These are phyloP conservation scores for Chernovozyma aurita DNA, from an alignment of 1,139 yeast genomes.

Conservation along the genomic window DNA sequence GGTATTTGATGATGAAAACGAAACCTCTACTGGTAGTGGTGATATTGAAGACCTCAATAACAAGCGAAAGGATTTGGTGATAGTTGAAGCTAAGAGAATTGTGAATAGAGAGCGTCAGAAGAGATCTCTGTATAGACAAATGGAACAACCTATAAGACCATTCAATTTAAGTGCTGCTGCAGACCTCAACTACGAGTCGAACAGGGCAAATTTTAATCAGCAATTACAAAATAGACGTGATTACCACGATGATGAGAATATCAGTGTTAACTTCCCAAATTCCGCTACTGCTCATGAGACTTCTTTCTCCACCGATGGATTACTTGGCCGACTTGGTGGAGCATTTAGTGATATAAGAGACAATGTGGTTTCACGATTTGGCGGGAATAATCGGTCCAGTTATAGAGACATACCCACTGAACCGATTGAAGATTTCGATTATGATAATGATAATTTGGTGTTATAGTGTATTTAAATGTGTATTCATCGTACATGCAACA, in stretches of 20 bases:
- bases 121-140: constrained; percentile 16
- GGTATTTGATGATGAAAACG: constrained; percentile 40
- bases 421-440: constrained; percentile 21
- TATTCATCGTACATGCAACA: too few relatives aligned
- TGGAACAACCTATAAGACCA: constrained; percentile 18
- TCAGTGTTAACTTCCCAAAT: neutral
- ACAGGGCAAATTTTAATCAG: constrained; percentile 25
- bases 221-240: constrained; percentile 8
- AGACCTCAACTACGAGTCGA: constrained; percentile 27
- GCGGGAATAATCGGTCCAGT: constrained; percentile 6
- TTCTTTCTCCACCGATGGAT: too few relatives aligned
- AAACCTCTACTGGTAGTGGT: too few relatives aligned
- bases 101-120: constrained; percentile 32
- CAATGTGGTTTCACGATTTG: constrained; percentile 14
- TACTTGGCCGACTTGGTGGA: constrained; percentile 18
- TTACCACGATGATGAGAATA: neutral
- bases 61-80: constrained; percentile 33
- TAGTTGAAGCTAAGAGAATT: constrained; percentile 42
- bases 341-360: constrained; percentile 20
- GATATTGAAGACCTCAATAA: constrained; percentile 14
- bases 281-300: neutral
- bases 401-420: constrained; percentile 16
- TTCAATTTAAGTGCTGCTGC: constrained; percentile 29
- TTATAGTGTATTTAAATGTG: constrained; percentile 12
- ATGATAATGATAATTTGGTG: constrained; percentile 25